These are phyloP conservation scores for Suillus sp. DNA, from an alignment of 768 basidiomycete genomes.

Conservation along the genomic window DNA sequence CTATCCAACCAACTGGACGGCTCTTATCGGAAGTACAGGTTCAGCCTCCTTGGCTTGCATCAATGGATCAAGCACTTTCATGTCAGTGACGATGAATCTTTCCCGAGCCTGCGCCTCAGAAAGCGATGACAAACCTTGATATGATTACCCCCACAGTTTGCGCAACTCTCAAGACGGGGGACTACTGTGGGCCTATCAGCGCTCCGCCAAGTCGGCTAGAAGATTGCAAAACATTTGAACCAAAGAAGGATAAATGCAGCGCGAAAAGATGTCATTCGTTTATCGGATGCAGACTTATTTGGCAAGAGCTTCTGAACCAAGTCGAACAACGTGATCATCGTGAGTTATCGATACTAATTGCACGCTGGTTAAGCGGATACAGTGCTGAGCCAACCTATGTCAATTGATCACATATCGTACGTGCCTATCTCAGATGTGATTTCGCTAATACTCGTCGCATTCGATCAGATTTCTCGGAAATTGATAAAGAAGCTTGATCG, in stretches of 20 bases:
- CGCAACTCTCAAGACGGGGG: background rate
- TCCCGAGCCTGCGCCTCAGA: background rate
- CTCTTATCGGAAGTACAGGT: background rate
- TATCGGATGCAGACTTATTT: background rate
- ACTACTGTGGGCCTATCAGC: background rate
- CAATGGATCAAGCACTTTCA: background rate
- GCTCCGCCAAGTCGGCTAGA: background rate
- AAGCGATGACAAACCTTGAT: background rate
- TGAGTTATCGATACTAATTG: background rate
- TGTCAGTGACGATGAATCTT: background rate
- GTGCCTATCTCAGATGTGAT: constrained; percentile 1
- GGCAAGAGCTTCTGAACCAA: background rate
- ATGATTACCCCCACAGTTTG: background rate
- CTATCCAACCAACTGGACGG: background rate
- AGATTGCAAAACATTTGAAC: background rate
- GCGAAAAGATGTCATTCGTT: background rate
- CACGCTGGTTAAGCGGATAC: background rate
- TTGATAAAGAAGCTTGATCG: background rate
- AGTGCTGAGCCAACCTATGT: background rate
- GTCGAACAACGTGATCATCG: background rate
- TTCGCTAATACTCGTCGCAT: background rate
- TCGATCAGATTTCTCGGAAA: constrained; percentile 1
- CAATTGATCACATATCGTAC: background rate
- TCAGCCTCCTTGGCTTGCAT: background rate
- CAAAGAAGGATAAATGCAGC: background rate